Evolutionary conservation across 768 basidiomycete species (phyloP), one percentile per base, ranked within the genome.

Genomic region (Lyophyllum atratum): DNA sequence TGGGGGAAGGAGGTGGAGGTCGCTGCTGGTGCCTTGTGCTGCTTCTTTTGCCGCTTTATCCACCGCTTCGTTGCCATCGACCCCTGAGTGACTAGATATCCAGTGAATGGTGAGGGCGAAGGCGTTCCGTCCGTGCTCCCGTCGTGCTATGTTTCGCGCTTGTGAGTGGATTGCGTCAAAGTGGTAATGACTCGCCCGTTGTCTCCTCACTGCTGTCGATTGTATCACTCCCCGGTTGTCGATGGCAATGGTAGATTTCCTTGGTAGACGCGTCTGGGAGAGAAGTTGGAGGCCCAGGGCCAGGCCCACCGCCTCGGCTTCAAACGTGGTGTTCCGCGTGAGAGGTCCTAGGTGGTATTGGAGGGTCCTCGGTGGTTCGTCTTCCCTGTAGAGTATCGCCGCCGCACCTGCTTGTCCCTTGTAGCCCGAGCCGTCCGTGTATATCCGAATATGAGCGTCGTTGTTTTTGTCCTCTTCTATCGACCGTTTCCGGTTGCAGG

Each of bases 111-210:
- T 34, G 6, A 54, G 42, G 14, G 6, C 8, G 19, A 19, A 54
- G 3, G 9, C 17, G 1, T 8, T 8, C 22, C 19, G 24, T 24
- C 5, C 17, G 10, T 25, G 11, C 7, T 44, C 14, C 19, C 15
- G n/a, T 19, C 21, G 10, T 3, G 34, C 25, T 8, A 53, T 1
- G 8, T 9, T 14, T 10, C n/a, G 5, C 4, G 42, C 42, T 31
- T 43, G 40, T 29, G 2, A 4, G 26, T 53, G 42, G 12, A 45
- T 45, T 5, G 29, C 52, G n/a, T 54, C 43, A 19, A 54, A 45
- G 43, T 45, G 52, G 52, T 54, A 54, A 4, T 54, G 52, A 22
- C 52, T 46, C 28, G 31, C 28, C 4, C 43, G 15, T 53, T 53
- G 52, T 3, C 19, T 2, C 14, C 9, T 28, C 4, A 53, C 31